Percentiles rank a stretch among this genome's conserved stretches.
phyloP scores from a whole-genome alignment of 2,329 filamentous ascomycete species.

The Aureobasidium subglaciale region DNA sequence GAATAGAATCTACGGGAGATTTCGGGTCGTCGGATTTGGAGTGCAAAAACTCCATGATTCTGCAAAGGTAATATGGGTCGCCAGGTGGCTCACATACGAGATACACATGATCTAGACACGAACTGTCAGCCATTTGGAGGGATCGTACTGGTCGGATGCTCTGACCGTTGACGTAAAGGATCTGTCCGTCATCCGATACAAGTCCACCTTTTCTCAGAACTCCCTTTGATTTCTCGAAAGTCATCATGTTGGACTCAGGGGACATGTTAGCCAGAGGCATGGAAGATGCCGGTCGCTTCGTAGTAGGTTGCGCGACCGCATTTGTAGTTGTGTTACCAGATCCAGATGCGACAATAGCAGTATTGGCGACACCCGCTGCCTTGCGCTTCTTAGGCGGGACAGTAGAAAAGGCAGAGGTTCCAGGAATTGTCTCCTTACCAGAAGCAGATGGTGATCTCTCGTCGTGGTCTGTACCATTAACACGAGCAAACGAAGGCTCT shows the following conservation, averaged over 20 bases:
- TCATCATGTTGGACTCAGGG: conserved; percentile 78
- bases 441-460: conserved; percentile 8
- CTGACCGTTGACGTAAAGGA: conserved; percentile 78
- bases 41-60: conserved; percentile 97
- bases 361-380: conserved; percentile 45
- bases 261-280: conserved; percentile 34
- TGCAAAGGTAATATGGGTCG: conserved; percentile 93
- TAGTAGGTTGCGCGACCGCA: conserved; percentile 18
- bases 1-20: conserved; percentile 73
- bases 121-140: too few relatives aligned
- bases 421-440: conserved; percentile 34
- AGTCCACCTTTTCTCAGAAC: conserved; percentile 69
- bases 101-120: conserved; percentile 72
- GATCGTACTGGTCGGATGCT: too few relatives aligned
- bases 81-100: conserved; percentile 94
- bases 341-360: conserved; percentile 20
- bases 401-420: conserved; percentile 52
- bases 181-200: conserved; percentile 86
- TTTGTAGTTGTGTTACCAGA: conserved; percentile 21
- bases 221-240: conserved; percentile 66
- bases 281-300: conserved; percentile 28
- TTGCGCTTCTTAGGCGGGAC: conserved; percentile 75
- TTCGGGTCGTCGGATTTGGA: conserved; percentile 61
- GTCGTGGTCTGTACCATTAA: neutral
- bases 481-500: conserved; percentile 19